These are phyloP conservation scores for Fragaria ananassa DNA, from an alignment of 306 rosid species.

Conservation along the genomic window DNA sequence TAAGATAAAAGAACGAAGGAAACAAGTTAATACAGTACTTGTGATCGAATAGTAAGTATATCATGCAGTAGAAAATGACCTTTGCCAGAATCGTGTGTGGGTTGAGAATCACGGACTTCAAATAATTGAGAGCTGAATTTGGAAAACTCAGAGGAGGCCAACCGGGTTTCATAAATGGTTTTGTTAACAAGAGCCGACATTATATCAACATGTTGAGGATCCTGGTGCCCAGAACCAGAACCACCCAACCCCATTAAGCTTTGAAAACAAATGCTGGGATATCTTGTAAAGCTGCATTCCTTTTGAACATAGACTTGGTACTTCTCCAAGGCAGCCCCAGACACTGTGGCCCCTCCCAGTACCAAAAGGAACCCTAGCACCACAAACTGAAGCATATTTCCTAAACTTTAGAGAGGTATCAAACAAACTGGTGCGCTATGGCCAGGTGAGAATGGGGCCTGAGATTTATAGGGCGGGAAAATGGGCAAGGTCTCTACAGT, in stretches of 20 bases:
- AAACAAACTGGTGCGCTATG: not conserved
- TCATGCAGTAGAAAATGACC: conserved; percentile 8
- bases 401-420: not conserved
- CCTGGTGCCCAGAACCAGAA: conserved; percentile 16
- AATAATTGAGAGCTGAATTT: conserved; percentile 17
- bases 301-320: conserved; percentile 11
- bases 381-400: conserved; percentile 9
- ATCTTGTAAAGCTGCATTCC: conserved; percentile 36
- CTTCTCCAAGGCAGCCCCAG: not conserved
- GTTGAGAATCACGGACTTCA: conserved; percentile 18
- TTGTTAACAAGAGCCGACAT: conserved; percentile 34
- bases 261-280: conserved; percentile 38
- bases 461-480: not conserved
- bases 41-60: not conserved
- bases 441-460: not conserved
- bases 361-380: conserved; percentile 14
- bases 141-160: conserved; percentile 21
- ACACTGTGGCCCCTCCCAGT: conserved; percentile 19
- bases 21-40: not conserved
- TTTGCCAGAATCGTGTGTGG: conserved; percentile 16
- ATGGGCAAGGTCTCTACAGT: not conserved
- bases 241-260: conserved; percentile 28
- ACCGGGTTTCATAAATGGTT: conserved; percentile 37
- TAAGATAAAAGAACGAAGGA: too few relatives aligned
- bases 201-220: conserved; percentile 19